phyloP scores from a whole-genome alignment of 176 grass and related monocot species.

The Cenchrus fungigraminus region DNA sequence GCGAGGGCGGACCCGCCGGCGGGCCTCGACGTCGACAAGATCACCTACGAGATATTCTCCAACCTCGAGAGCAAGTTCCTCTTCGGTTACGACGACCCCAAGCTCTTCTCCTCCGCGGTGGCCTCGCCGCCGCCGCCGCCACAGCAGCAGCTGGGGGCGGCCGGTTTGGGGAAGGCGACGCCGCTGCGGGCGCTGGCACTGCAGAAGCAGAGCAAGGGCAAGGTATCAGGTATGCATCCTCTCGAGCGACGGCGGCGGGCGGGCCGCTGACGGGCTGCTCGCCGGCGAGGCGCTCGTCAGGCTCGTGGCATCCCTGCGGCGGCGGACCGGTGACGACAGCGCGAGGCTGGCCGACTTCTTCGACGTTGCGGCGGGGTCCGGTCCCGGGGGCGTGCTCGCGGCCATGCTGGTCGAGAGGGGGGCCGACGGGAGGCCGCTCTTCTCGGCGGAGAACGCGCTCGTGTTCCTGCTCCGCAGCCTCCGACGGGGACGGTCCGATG shows the following conservation, averaged over 20 bases:
- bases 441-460: conserved; percentile 78
- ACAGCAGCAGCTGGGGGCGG: too few species aligned
- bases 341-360: conserved; percentile 79
- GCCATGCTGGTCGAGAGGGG: conserved; percentile 79
- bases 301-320: conserved; percentile 70
- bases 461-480: conserved; percentile 58
- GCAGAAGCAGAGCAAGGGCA: conserved; percentile 5
- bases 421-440: conserved; percentile 56
- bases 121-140: background rate
- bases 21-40: conserved; percentile 79
- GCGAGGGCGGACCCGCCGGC: conserved; percentile 20
- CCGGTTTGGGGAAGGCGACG: background rate
- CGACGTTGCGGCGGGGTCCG: conserved; percentile 82
- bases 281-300: conserved; percentile 68
- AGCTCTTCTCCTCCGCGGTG: conserved; percentile 48
- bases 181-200: background rate
- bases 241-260: conserved; percentile 82
- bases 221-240: conserved; percentile 78
- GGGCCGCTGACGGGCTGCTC: conserved; percentile 71
- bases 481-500: conserved; percentile 33
- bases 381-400: conserved; percentile 83
- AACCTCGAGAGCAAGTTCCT: conserved; percentile 96
- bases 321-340: conserved; percentile 54
- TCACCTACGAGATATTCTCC: conserved; percentile 97
- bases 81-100: conserved; percentile 81